A percentile compares a stretch with the other conserved stretches of the same genome.
Conservation (phyloP, 179 eudicot species). For the Sideroxylon spinosum region DNA sequence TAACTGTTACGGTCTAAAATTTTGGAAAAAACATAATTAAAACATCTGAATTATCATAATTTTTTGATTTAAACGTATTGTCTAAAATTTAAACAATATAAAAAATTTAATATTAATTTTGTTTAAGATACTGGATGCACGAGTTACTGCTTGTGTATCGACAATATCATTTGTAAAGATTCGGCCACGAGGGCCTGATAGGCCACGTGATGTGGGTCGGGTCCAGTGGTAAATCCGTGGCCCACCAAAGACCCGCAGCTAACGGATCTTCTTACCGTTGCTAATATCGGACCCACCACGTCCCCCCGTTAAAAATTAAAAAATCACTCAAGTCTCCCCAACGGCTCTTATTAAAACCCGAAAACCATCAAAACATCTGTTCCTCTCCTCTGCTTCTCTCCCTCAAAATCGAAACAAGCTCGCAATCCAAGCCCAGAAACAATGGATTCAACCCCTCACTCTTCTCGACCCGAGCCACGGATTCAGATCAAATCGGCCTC, state of each 20-base stretch:
- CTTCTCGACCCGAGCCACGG: slow-evolving; percentile 36
- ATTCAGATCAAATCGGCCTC: slow-evolving; percentile 51
- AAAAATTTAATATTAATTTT: no score
- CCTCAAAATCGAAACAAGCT: background rate
- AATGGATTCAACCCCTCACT: slow-evolving; percentile 66
- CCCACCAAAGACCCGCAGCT: background rate
- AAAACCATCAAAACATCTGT: background rate
- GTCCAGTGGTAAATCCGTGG: background rate
- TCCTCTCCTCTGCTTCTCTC: background rate
- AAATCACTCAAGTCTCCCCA: background rate
- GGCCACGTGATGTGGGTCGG: background rate
- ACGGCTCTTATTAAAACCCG: slow-evolving; percentile 7
- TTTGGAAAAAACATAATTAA: no score
- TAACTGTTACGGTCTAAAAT: no score
- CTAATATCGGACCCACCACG: slow-evolving; percentile 7
- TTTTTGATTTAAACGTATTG: no score
- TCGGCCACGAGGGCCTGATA: background rate
- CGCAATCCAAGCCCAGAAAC: background rate
- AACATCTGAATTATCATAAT: no score
- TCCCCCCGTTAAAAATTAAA: slow-evolving; percentile 7
- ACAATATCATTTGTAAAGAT: no score
- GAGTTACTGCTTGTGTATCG: no score
- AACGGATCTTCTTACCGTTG: slow-evolving; percentile 16
- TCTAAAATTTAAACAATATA: no score
- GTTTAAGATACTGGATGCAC: no score